These are phyloP conservation scores for Ceratocystiopsis sp. DNA, from an alignment of 2,329 filamentous ascomycete species.

Conservation along the genomic window DNA sequence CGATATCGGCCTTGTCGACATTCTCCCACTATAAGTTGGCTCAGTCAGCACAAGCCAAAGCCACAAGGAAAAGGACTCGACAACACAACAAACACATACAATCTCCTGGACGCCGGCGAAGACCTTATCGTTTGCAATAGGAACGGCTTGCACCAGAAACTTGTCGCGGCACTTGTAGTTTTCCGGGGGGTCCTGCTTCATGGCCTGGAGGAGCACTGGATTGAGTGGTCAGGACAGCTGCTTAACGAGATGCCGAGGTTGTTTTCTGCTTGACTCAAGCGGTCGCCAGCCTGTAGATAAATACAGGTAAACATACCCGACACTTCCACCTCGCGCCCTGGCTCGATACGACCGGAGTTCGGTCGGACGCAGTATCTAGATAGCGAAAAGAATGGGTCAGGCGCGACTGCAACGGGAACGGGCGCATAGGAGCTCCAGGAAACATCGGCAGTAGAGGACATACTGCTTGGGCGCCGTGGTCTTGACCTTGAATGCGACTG, in stretches of 20 bases:
- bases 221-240: not conserved
- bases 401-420: too few relatives aligned
- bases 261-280: too few relatives aligned
- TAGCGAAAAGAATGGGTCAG: slow-evolving; percentile 10
- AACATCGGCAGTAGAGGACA: slow-evolving; percentile 16
- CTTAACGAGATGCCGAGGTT: too few relatives aligned
- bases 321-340: slow-evolving; percentile 79
- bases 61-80: too few relatives aligned
- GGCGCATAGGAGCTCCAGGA: too few relatives aligned
- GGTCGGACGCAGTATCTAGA: slow-evolving; percentile 89
- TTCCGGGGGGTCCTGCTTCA: slow-evolving; percentile 81
- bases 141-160: slow-evolving; percentile 16
- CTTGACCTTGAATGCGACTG: slow-evolving; percentile 76
- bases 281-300: too few relatives aligned
- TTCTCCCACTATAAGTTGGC: slow-evolving; percentile 47
- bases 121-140: slow-evolving; percentile 68
- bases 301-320: slow-evolving; percentile 41
- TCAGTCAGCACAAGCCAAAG: slow-evolving; percentile 2
- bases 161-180: slow-evolving; percentile 57
- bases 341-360: slow-evolving; percentile 90
- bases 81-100: slow-evolving; percentile 32
- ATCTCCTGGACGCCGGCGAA: slow-evolving; percentile 65
- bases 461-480: slow-evolving; percentile 98
- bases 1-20: slow-evolving; percentile 60
- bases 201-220: slow-evolving; percentile 82